Base-by-base conservation (phyloP, 2,329 filamentous ascomycete species). In the Xylariaceae sp. region DNA sequence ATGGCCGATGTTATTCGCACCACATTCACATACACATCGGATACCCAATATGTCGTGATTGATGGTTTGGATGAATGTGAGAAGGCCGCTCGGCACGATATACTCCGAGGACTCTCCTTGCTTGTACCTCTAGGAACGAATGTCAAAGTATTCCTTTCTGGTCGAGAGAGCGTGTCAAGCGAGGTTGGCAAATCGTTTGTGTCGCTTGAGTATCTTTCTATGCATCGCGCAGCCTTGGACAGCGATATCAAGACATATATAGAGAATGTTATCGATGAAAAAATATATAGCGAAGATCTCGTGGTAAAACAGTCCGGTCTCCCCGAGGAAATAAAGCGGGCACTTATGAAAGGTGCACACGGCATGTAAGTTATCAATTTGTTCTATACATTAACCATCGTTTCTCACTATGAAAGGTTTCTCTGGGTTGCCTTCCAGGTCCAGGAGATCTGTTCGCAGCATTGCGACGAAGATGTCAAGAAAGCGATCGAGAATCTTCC, bases 351-450 rank as follows among this genome's bases (percentile, higher is more conserved):
- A 9, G 65, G 67, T 36, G 67, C 72, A 1, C 45, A 70, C 28
- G 71, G 70, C 49, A 74, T 74, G 71, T 74, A 58, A 54, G 69
- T 60, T 23, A 29, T 29, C 40, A 12, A 7, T 31, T 31, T 31
- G 28, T 31, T 31, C 28, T 12, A 31, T 7, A 7, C 7, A 31
- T 12, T 31, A 31, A 31, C 12, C 28, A 12, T 31, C 28, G 6
- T 31, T 31, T 31, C 12, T n/a, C n/a, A n/a, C n/a, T n/a, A n/a
- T n/a, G n/a, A n/a, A n/a, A 31, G 28, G 28, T 31, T 31, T 31
- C 28, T 31, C 7, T 31, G 28, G 28, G 28, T 31, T 31, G 12
- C 28, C 28, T 31, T 31, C 12, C 28, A 31, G 28, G 28, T 31
- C 12, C 28, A 31, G 28, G 28, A 31, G 12, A 6, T 31, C 6